Conservation (phyloP, 31 red algal genomes). For the Pterothamnion heteromorphum region DNA sequence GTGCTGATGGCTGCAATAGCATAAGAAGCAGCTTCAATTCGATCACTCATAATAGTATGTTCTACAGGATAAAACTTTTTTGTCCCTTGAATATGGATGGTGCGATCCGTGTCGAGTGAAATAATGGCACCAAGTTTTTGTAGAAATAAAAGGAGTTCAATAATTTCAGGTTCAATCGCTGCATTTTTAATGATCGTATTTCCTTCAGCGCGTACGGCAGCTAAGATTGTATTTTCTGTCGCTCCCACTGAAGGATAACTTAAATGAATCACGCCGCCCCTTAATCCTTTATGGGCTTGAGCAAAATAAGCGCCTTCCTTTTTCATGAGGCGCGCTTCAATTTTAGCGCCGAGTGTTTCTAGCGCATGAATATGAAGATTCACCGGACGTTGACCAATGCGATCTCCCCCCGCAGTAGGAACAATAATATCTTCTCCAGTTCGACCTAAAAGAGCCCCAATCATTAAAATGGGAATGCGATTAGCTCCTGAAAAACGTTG, state of each 20-base stretch:
- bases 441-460: not conserved
- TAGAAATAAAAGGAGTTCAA: not conserved
- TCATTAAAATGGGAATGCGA: not conserved
- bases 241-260: not conserved
- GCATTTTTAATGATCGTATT: not conserved
- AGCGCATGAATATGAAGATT: not conserved
- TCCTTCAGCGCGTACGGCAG: not conserved
- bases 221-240: not conserved
- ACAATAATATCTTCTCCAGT: not conserved
- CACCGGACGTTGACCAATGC: not conserved
- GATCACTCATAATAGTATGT: not conserved
- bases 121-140: not conserved
- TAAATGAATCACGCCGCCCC: not conserved
- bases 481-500: not conserved
- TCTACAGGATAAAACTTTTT: not conserved
- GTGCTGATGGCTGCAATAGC: not conserved
- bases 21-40: not conserved
- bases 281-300: not conserved
- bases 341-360: not conserved
- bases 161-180: not conserved
- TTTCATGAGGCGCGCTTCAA: too few relatives aligned
- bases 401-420: not conserved
- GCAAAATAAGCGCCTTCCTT: not conserved
- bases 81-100: not conserved
- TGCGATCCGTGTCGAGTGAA: not conserved